phyloP scores from a whole-genome alignment of 1,139 yeast species.

The Saccharomycopsis hybrid region DNA sequence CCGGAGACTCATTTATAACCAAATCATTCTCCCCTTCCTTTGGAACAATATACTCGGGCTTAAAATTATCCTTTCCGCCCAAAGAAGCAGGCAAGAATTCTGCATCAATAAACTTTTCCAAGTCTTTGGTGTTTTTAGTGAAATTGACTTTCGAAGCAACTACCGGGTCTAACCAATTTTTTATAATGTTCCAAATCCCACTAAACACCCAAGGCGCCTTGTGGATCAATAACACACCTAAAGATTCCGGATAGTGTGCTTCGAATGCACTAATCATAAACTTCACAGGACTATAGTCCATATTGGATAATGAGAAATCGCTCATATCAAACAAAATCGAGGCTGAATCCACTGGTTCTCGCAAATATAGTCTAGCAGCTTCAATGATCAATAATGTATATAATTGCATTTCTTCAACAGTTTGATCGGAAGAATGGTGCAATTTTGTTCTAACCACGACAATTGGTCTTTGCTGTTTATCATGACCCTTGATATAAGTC shows the following conservation, averaged over 20 bases:
- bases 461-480: slow-evolving; percentile 59
- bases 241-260: slow-evolving; percentile 82
- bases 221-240: slow-evolving; percentile 70
- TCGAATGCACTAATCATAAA: slow-evolving; percentile 74
- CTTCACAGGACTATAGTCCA: slow-evolving; percentile 79
- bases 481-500: slow-evolving; percentile 60
- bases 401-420: slow-evolving; percentile 58
- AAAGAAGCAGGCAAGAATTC: slow-evolving; percentile 51
- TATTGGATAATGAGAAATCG: slow-evolving; percentile 69
- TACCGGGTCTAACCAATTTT: slow-evolving; percentile 84
- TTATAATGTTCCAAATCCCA: slow-evolving; percentile 80
- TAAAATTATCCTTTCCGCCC: slow-evolving; percentile 60
- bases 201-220: slow-evolving; percentile 89
- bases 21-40: slow-evolving; percentile 41
- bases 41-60: slow-evolving; percentile 52
- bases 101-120: slow-evolving; percentile 47
- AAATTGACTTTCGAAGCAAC: slow-evolving; percentile 77
- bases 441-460: slow-evolving; percentile 65
- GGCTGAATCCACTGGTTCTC: slow-evolving; percentile 64
- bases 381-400: slow-evolving; percentile 67
- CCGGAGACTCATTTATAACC: slow-evolving; percentile 34
- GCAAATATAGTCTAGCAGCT: slow-evolving; percentile 54
- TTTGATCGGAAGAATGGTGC: slow-evolving; percentile 67
- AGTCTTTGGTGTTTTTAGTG: slow-evolving; percentile 55
- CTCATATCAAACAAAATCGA: slow-evolving; percentile 69